Evolutionary conservation across 345 rosid genomes (phyloP), one percentile per base, ranked within the genome.

Genomic region (Cochlearia excelsa): DNA sequence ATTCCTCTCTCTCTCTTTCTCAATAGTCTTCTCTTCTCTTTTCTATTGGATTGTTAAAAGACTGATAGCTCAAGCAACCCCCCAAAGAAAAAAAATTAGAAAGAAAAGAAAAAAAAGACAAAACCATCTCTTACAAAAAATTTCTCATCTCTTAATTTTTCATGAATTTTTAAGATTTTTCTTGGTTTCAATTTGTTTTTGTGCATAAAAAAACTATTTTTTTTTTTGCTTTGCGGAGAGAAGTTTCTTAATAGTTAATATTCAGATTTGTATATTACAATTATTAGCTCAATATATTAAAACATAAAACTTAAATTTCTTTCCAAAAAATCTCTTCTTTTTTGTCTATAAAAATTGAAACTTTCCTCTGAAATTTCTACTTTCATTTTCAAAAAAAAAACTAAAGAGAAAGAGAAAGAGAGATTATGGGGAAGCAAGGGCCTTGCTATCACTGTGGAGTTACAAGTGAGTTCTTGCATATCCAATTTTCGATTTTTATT

Each of bases 371-470:
- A 63, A 70, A 49, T 44, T 47, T 51, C 5, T 29, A 0, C 37
- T 57, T 3, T 62, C 51, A 61, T 37, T 23, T 47, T 42, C 40
- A 40, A 45, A 7, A 38, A 16, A 16, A 16, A 16, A 16, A 16
- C 23, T 16, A 16, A 16, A 67, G 9, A 63, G 51, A 68, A 60
- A 70, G 61, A 79, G 62, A 76, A 27, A 58, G 56, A 65, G 57
- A 57, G 51, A 53, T 52, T 59, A 90, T 90, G 97, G 97, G 95
- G 46, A 90, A 90, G 83, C 95, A 87, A 76, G 97, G 97, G 28
- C 97, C 97, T 78, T 90, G 97, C 87, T 78, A 61, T 67, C 97
- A 90, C 87, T 87, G 97, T 82, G 97, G 97, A 78, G 97, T 85
- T 80, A 82, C 93, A 75, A 90, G 97, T 90, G 96, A 88, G 96